Conservation (phyloP, 331 rosid genomes). For the Cydonia oblonga region DNA sequence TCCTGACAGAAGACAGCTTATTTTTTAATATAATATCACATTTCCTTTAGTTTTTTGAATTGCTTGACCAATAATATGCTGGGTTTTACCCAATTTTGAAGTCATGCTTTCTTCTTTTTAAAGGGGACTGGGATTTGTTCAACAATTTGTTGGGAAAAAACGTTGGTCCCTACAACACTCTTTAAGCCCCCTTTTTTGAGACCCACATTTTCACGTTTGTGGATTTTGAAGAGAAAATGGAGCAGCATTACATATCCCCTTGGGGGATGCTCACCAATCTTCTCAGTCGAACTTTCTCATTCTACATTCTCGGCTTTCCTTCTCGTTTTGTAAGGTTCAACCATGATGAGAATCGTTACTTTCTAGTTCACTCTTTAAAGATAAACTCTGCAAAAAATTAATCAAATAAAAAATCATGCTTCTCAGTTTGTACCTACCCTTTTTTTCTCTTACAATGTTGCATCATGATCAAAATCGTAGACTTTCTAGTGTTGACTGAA, state of each 20-base stretch:
- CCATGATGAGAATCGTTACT: not conserved
- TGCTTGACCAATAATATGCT: slow-evolving; percentile 5
- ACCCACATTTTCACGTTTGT: slow-evolving; percentile 5
- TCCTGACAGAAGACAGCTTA: not conserved
- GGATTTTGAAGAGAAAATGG: slow-evolving; percentile 9
- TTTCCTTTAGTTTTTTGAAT: not conserved
- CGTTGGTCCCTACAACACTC: slow-evolving; percentile 10
- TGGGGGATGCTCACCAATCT: not conserved
- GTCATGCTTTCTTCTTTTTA: not conserved
- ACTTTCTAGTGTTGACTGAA: not conserved
- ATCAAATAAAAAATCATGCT: not conserved
- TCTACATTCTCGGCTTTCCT: not conserved
- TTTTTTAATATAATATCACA: slow-evolving; percentile 4
- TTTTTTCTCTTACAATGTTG: not conserved
- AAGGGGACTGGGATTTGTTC: not conserved
- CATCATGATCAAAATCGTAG: not conserved
- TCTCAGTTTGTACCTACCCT: not conserved
- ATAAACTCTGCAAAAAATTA: no score
- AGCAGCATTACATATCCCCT: not conserved
- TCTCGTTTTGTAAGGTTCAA: not conserved
- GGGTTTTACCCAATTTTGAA: slow-evolving; percentile 1
- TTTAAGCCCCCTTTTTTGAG: slow-evolving; percentile 1
- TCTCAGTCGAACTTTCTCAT: not conserved
- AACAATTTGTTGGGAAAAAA: slow-evolving; percentile 13
- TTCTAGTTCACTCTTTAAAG: no score